Evolutionary conservation across 2,329 filamentous ascomycete genomes (phyloP), one percentile per base, ranked within the genome.

Genomic region (Botrytis squamosa): DNA sequence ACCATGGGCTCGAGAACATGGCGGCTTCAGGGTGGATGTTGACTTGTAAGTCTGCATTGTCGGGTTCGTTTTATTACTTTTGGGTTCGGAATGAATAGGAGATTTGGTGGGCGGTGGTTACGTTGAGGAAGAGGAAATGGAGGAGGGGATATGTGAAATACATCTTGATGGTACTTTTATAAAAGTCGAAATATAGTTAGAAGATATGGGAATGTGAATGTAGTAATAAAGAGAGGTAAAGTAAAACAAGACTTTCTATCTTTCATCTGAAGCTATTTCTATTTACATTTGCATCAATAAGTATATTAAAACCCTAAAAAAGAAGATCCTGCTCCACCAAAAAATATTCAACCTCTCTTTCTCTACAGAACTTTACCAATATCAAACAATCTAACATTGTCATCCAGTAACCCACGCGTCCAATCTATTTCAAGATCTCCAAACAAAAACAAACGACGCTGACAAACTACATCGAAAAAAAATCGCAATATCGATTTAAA

Each of bases 181-280:
- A 2, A 2, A 2, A 29, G 29, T 29, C 29, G 29, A 2, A 29
- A 2, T 29, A 0, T 25, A 7, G 4, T 18, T 29, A 14, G n/a
- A 8, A 55, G n/a, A 55, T 16, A 14, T 55, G 6, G 3, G 52
- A 9, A 16, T 55, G 52, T 29, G 14, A 3, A 18, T 55, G 49
- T 10, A 8, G 25, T 16, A 25, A n/a, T n/a, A 12, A 0, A 7
- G 4, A 52, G n/a, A 55, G 14, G 1, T 18, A 6, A n/a, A 55
- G n/a, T 29, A 14, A 6, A 6, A 29, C 6, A 14, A 29, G 52
- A 55, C 52, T 55, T 55, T 55, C 29, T 29, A 8, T 18, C 52
- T 55, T 55, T 29, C 14, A 55, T 55, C 14, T 29, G n/a, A 16
- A 55, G 16, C 8, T 18, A 8, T 3, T 55, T 7, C 3, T 29